Evolutionary conservation across 306 rosid genomes (phyloP).

Genomic region (Fragaria iinumae): DNA sequence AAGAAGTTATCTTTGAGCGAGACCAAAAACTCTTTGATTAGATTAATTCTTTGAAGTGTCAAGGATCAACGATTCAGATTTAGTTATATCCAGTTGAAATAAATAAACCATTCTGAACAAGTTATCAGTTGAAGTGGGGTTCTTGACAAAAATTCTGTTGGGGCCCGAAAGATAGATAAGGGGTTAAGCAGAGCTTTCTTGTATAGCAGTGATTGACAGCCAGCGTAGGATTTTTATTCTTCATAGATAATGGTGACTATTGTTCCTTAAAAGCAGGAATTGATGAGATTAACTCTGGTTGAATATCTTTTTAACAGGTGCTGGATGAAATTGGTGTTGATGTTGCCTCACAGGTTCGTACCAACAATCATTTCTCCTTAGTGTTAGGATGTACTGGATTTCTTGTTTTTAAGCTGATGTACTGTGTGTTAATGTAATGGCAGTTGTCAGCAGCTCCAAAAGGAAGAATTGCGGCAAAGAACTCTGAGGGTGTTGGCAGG

Average conservation of each 20-base stretch:
- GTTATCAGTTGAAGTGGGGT: neutral
- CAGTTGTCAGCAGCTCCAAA: conserved; percentile 96
- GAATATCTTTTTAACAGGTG: conserved; percentile 53
- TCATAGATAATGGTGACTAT: conserved; percentile 15
- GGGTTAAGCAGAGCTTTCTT: conserved; percentile 11
- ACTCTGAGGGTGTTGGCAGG: conserved; percentile 75
- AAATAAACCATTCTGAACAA: neutral
- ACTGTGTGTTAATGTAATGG: conserved; percentile 28
- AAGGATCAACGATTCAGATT: neutral
- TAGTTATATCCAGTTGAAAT: too few relatives aligned
- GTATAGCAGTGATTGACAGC: neutral
- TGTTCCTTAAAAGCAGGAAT: conserved; percentile 23
- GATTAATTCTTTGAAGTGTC: neutral
- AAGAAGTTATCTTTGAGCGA: neutral
- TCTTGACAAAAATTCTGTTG: neutral
- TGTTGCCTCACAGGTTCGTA: conserved; percentile 86
- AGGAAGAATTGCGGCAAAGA: conserved; percentile 75
- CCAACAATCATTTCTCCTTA: conserved; percentile 12
- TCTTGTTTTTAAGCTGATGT: conserved; percentile 38
- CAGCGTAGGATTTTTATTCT: conserved; percentile 13
- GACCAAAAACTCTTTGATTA: neutral
- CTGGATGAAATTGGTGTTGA: conserved; percentile 97
- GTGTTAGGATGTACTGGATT: conserved; percentile 4
- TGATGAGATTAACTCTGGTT: conserved; percentile 30
- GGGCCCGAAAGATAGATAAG: conserved; percentile 12